Conservation (phyloP, 1,284 basidiomycete genomes). For the Ganoderma lucidum region DNA sequence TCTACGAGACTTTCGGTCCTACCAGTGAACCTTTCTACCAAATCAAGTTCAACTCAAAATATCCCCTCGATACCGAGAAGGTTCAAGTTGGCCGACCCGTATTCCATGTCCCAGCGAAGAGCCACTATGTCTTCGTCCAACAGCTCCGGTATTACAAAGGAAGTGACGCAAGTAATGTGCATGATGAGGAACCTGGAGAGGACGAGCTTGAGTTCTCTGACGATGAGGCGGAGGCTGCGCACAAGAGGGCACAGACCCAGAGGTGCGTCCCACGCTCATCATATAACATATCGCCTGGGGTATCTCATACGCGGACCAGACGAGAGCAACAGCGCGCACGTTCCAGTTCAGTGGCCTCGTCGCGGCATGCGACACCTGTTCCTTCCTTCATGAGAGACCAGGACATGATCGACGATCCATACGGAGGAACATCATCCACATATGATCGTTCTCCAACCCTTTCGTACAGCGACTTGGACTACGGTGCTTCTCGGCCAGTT, state of each 20-base stretch:
- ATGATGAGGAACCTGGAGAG: conserved; percentile 89
- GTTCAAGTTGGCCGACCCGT: conserved; percentile 65
- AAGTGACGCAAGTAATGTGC: conserved; percentile 91
- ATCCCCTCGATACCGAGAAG: conserved; percentile 63
- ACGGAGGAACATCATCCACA: conserved; percentile 56
- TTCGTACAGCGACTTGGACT: conserved; percentile 69
- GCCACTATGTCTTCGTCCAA: conserved; percentile 80
- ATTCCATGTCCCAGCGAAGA: conserved; percentile 80
- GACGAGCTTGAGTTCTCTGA: conserved; percentile 92
- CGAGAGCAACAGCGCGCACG: conserved; percentile 58
- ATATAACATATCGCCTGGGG: background rate
- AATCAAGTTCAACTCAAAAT: conserved; percentile 69
- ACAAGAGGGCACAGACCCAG: conserved; percentile 63
- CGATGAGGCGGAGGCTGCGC: conserved; percentile 84
- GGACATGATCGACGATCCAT: conserved; percentile 54
- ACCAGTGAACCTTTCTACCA: conserved; percentile 87
- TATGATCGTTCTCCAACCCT: conserved; percentile 61
- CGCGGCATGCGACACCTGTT: conserved; percentile 61
- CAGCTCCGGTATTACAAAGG: conserved; percentile 75
- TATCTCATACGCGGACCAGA: conserved; percentile 42
- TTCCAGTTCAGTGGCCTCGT: conserved; percentile 60
- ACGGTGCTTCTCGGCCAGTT: conserved; percentile 60
- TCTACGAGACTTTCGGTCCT: conserved; percentile 92
- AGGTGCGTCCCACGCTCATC: conserved; percentile 49
- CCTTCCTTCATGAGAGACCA: conserved; percentile 62